phyloP scores from a whole-genome alignment of 2,329 filamentous ascomycete species.

The Alternaria alternata region DNA sequence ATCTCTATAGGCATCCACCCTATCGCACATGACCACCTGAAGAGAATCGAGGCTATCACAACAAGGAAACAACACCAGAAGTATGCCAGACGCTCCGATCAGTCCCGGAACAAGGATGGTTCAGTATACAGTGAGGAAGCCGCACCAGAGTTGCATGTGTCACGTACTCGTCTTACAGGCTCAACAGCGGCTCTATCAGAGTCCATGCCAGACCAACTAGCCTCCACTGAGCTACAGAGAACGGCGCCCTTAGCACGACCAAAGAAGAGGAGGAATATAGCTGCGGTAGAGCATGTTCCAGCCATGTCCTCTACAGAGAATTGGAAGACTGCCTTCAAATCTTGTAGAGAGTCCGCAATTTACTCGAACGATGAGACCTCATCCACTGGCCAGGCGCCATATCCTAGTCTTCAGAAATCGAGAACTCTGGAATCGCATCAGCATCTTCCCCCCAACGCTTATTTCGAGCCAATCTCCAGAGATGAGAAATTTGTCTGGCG shows the following conservation, averaged over 20 bases:
- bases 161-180: neutral
- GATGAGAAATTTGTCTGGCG: constrained; percentile 36
- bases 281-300: neutral
- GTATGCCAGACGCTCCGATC: neutral
- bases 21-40: constrained; percentile 4
- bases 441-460: constrained; percentile 29
- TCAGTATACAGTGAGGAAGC: neutral
- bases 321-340: neutral
- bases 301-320: neutral
- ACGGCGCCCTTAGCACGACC: neutral
- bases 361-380: neutral
- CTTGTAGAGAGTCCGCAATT: neutral
- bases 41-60: neutral
- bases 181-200: neutral
- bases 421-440: constrained; percentile 30
- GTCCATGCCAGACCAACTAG: neutral
- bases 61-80: neutral
- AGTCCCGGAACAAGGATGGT: neutral
- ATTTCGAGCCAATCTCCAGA: constrained; percentile 20
- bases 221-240: neutral
- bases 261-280: neutral
- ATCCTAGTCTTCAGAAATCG: constrained; percentile 23
- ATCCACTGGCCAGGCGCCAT: neutral
- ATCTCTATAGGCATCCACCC: constrained; percentile 15
- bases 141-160: neutral